Base-by-base conservation (phyloP, 1,284 basidiomycete species). In the Limonomyces culmigenus region DNA sequence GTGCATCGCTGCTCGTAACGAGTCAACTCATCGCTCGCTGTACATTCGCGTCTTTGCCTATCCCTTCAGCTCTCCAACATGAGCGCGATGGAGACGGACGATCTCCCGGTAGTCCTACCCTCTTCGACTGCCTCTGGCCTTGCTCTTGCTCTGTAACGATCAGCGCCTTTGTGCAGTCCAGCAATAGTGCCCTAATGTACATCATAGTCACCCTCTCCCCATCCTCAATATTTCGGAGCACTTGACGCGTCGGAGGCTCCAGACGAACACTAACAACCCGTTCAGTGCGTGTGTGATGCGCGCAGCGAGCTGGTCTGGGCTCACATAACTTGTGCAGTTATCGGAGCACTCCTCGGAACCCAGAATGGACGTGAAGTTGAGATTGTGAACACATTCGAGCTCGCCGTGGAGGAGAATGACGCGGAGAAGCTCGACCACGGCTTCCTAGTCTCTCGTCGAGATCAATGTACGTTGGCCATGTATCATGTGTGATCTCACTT, bases 211-310 rank as follows among this genome's bases (percentile, higher is more conserved):
- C 56, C 93, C 93, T 19, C 68, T 97, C 13, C 88, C 95, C 6
- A 89, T 98, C 50, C 70, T 98, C 43, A 96, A 92, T 57, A 84
- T 98, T 45, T 95, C 91, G 1, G 93, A 98, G 49, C 92, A 97
- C 58, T 67, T 86, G 45, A 95, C 85, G 30, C 73, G 95, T 42
- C 62, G 78, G 37, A 76, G 74, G 46, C 62, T 91, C 8, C 85
- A 91, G 50, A 76, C 65, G 36, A 70, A 65, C 40, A 60, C 60
- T 4, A 56, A 56, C 39, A 54, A 60, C 40, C 84, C 79, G 8
- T 81, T 85, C 41, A 70, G 81, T 81, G 43, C 32, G 66, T 45
- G 12, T 34, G 5, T 34, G 30, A 15, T 3, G 14, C 30, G 33
- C n/a, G 8, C 38, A 39, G 25, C 23, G 35, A 20, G 20, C 32